Evolutionary conservation across 495 filamentous ascomycete species (phyloP).

Genomic region (Massariosphaeria phaeospora): DNA sequence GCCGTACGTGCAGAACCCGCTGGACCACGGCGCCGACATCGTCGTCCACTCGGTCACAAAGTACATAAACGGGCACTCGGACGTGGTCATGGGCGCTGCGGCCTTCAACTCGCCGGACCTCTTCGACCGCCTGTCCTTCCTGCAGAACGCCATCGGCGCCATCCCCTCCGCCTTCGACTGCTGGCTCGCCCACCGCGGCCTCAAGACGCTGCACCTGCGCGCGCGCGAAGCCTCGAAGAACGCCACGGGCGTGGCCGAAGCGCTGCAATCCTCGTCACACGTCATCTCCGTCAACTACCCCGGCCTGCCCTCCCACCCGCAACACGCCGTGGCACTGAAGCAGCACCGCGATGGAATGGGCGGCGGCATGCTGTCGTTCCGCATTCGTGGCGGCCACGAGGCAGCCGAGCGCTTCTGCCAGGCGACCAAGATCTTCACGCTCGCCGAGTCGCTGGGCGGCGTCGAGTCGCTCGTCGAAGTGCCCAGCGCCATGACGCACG

Average conservation of each 20-base stretch:
- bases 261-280: constrained; percentile 73
- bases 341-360: constrained; percentile 95
- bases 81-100: constrained; percentile 96
- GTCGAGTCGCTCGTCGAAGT: constrained; percentile 91
- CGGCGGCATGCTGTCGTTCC: constrained; percentile 96
- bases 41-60: constrained; percentile 99
- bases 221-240: constrained; percentile 79
- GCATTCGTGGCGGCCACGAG: constrained; percentile 78
- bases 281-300: constrained; percentile 93
- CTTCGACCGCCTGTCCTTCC: constrained; percentile 72
- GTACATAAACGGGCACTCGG: constrained; percentile 97
- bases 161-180: constrained; percentile 93
- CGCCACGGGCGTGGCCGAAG: constrained; percentile 68
- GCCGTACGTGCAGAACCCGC: constrained; percentile 93
- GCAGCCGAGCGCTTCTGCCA: constrained; percentile 93
- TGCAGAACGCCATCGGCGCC: constrained; percentile 96
- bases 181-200: constrained; percentile 97
- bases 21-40: constrained; percentile 92
- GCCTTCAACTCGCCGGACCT: constrained; percentile 87
- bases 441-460: constrained; percentile 89
- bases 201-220: constrained; percentile 94
- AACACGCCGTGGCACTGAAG: constrained; percentile 74
- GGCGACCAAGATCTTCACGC: constrained; percentile 78
- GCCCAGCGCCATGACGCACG: constrained; percentile 91
- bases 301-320: constrained; percentile 77